A percentile compares a stretch with the other conserved stretches of the same genome.
Conservation (phyloP, 192 early-diverging fungal species). For the Backusella australiensis region DNA sequence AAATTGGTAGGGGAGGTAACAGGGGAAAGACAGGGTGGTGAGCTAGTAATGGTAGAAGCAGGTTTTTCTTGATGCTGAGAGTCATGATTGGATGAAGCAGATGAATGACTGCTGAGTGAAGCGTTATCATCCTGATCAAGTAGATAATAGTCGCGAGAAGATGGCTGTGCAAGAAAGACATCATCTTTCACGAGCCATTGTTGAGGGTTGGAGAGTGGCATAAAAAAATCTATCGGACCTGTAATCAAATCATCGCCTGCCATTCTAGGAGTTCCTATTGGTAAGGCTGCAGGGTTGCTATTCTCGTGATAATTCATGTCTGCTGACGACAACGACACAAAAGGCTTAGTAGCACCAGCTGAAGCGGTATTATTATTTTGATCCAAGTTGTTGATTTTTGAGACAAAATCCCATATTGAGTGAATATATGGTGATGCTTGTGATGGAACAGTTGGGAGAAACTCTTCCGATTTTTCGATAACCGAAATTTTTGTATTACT, state of each 20-base stretch:
- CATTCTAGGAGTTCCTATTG: slow-evolving; percentile 21
- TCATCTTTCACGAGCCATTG: slow-evolving; percentile 14
- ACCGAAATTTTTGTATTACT: slow-evolving; percentile 7
- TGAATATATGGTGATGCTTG: slow-evolving; percentile 6
- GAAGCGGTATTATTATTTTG: not conserved
- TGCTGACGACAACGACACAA: slow-evolving; percentile 5
- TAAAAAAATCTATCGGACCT: slow-evolving; percentile 11
- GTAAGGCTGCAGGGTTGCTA: slow-evolving; percentile 16
- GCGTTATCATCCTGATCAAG: slow-evolving; percentile 15
- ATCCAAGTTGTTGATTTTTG: not conserved
- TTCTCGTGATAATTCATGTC: slow-evolving; percentile 13
- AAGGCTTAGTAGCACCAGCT: slow-evolving; percentile 8
- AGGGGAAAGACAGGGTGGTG: slow-evolving; percentile 15
- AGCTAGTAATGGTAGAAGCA: not conserved
- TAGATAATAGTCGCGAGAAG: not conserved
- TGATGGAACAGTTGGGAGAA: slow-evolving; percentile 3
- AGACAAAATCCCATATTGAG: slow-evolving; percentile 1
- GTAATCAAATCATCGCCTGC: slow-evolving; percentile 17
- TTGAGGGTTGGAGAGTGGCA: slow-evolving; percentile 1
- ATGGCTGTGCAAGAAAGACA: slow-evolving; percentile 18
- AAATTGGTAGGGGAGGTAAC: slow-evolving; percentile 13
- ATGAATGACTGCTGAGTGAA: slow-evolving; percentile 17
- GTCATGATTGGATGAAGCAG: slow-evolving; percentile 7
- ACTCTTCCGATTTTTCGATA: slow-evolving; percentile 8
- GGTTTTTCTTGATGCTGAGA: slow-evolving; percentile 10